Base-by-base conservation (phyloP, 2,329 filamentous ascomycete species). In the Rhynchosporium agropyri region DNA sequence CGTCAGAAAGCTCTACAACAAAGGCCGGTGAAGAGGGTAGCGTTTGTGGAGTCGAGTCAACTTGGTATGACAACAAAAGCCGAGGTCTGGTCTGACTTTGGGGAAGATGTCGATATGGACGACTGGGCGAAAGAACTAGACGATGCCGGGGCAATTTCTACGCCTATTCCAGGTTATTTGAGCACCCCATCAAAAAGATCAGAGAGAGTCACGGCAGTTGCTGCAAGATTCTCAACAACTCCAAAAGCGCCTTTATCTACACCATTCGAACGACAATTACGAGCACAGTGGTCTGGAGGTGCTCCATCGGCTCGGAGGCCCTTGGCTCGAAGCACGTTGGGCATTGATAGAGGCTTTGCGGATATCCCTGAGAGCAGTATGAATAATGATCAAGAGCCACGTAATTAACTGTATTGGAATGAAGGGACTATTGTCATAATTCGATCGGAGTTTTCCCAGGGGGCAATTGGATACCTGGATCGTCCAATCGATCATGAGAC, bases 171-270 rank as follows among this genome's bases (percentile, higher is more conserved):
- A 29, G 70, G 67, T 12, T 72, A 72, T 56, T 61, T 72, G 20
- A 76, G 77, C 54, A 82, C 80, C 7, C 80, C 80, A 2, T 81
- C 79, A n/a, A 78, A 78, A 56, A 78, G 79, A 75, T 80, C 78
- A 2, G 68, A 70, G 51, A 68, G 70, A 53, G 77, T 80, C 3
- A 73, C 77, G 57, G 72, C 77, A 6, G 73, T 77, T 36, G 74
- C 77, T 4, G 74, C 75, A 6, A 76, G 74, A 36, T 69, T 76
- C 53, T 74, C 79, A 8, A 81, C 78, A 3, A 81, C 79, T 4
- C 79, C 79, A 3, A 73, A 74, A 60, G 78, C 74, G 15, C 77
- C 79, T 13, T 70, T 80, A 6, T 77, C 79, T 6, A 77, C 77
- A 0, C 76, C 79, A n/a, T 72, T 80, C n/a, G 76, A 79, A 62